A percentile compares a stretch with the other conserved stretches of the same genome.
Evolutionary conservation across 768 basidiomycete species (phyloP).

Genomic region (Lactifluus volemus): DNA sequence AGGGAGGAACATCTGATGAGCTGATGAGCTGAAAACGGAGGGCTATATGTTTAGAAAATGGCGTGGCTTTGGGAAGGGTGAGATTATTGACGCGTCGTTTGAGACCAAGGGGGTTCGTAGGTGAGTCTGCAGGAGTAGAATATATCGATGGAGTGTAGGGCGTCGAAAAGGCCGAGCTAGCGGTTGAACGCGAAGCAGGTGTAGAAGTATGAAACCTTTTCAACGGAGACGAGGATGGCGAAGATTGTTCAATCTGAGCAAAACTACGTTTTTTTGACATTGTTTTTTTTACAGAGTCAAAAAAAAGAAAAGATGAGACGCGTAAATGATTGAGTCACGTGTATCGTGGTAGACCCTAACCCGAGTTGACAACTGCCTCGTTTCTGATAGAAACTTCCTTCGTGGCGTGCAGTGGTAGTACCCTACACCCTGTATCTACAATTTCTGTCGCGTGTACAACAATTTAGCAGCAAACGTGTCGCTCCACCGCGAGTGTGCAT

Average conservation of each 20-base stretch:
- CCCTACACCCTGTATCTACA: conserved; percentile 7
- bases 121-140: conserved; percentile 52
- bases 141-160: conserved; percentile 27
- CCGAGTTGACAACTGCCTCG: not conserved
- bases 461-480: not conserved
- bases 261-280: conserved; percentile 6
- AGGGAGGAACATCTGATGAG: conserved; percentile 19
- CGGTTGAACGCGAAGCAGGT: conserved; percentile 1
- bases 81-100: conserved; percentile 32
- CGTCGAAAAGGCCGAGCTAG: conserved; percentile 23
- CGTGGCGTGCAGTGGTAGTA: not conserved
- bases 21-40: conserved; percentile 55
- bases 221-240: conserved; percentile 1
- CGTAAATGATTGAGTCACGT: not conserved
- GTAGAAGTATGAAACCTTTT: conserved; percentile 13
- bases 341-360: not conserved
- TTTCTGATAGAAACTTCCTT: conserved; percentile 1
- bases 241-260: not conserved
- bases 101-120: conserved; percentile 61
- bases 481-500: not conserved
- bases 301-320: not conserved
- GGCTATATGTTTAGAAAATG: conserved; percentile 52
- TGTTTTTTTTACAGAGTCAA: no score
- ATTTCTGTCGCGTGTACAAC: not conserved
- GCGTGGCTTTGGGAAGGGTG: conserved; percentile 34